These are phyloP conservation scores for Leptomonas pyrrhocoris DNA, from an alignment of 208 protist genomes.

Conservation along the genomic window DNA sequence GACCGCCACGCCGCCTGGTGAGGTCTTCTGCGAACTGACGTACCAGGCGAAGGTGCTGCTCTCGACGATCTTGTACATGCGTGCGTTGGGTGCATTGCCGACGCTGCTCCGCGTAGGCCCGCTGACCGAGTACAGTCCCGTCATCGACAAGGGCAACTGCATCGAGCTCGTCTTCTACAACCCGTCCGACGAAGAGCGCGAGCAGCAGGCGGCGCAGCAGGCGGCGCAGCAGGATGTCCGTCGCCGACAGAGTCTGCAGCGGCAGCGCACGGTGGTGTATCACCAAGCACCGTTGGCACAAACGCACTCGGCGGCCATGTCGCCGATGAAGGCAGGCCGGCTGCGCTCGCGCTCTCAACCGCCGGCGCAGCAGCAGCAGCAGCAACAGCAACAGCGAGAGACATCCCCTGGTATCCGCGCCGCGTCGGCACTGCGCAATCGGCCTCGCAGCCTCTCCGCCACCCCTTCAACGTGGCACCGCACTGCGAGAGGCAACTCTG, in stretches of 20 bases:
- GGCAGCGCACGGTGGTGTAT: conserved; percentile 1
- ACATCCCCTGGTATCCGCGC: neutral
- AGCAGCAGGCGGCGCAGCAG: conserved; percentile 22
- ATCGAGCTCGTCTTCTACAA: conserved; percentile 84
- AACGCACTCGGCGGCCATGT: conserved; percentile 2
- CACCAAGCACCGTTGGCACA: neutral
- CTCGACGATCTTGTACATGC: conserved; percentile 73
- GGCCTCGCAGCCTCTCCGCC: conserved; percentile 14
- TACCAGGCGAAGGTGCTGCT: conserved; percentile 74
- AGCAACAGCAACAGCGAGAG: neutral
- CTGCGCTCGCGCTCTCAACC: neutral
- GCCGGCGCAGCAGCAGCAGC: neutral
- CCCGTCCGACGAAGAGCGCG: conserved; percentile 19
- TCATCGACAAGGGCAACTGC: conserved; percentile 84
- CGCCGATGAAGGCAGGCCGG: neutral
- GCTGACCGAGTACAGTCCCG: conserved; percentile 54
- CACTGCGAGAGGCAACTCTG: neutral
- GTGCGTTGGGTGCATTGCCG: conserved; percentile 80
- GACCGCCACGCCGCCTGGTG: conserved; percentile 28
- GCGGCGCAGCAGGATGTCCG: conserved; percentile 25
- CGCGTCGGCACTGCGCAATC: neutral
- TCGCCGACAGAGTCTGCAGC: neutral
- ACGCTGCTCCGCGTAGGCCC: conserved; percentile 74
- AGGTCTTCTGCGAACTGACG: conserved; percentile 56
- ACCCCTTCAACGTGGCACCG: neutral